Percentiles rank a stretch among this genome's conserved stretches.
Conservation (phyloP, 495 filamentous ascomycete species). For the Neurospora terricola region DNA sequence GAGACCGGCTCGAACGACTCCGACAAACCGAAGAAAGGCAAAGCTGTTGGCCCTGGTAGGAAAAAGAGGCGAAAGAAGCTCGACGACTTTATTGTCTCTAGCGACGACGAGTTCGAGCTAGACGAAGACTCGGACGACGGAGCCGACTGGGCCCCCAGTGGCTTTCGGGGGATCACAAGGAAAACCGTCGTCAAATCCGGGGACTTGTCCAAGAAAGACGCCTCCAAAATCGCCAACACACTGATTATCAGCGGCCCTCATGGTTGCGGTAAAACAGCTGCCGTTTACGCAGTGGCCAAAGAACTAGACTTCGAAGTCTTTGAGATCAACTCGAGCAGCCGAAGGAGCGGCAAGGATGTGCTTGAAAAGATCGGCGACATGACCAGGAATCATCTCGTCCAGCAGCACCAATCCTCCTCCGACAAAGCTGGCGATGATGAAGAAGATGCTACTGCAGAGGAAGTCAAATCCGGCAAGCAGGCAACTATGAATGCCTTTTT, state of each 20-base stretch:
- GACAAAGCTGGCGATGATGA: constrained; percentile 10
- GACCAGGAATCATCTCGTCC: constrained; percentile 87
- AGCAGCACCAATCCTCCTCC: constrained; percentile 23
- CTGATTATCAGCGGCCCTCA: constrained; percentile 81
- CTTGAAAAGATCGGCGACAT: constrained; percentile 90
- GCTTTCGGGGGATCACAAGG: constrained; percentile 28
- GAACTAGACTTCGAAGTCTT: constrained; percentile 93
- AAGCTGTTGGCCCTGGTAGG: constrained; percentile 38
- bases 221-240: constrained; percentile 41
- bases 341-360: constrained; percentile 82
- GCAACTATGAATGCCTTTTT: constrained; percentile 78
- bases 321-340: constrained; percentile 78
- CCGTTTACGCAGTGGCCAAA: constrained; percentile 88
- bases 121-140: constrained; percentile 61
- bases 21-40: constrained; percentile 36
- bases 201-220: constrained; percentile 36
- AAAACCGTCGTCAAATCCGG: constrained; percentile 57
- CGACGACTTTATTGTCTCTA: constrained; percentile 78
- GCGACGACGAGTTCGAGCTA: constrained; percentile 76
- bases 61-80: constrained; percentile 66
- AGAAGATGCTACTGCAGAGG: constrained; percentile 40
- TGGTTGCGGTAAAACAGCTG: constrained; percentile 89
- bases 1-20: constrained; percentile 49
- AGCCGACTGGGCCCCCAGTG: constrained; percentile 37
- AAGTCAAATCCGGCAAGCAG: constrained; percentile 59